Conservation (phyloP, 371 early-diverging fungal species). For the Dichotomocladium elegans region DNA sequence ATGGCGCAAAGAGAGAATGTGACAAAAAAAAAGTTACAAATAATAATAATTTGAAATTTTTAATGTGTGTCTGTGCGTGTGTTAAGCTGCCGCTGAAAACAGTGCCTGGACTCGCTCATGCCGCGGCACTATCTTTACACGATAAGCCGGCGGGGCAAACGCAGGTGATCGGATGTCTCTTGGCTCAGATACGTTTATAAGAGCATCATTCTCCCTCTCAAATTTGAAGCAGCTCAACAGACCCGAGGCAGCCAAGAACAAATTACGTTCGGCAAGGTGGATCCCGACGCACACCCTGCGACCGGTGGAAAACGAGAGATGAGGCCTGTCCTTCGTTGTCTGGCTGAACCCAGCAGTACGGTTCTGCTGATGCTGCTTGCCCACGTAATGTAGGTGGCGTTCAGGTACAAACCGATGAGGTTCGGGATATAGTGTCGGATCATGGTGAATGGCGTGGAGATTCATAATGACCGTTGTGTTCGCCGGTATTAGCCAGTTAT, state of each 20-base stretch:
- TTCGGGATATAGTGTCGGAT: constrained; percentile 24
- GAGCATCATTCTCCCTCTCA: constrained; percentile 12
- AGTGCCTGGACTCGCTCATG: constrained; percentile 14
- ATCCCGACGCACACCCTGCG: constrained; percentile 51
- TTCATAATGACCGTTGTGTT: constrained; percentile 45
- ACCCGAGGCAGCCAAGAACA: constrained; percentile 35
- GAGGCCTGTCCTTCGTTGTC: constrained; percentile 32
- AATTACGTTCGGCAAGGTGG: constrained; percentile 43
- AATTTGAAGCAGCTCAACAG: constrained; percentile 35
- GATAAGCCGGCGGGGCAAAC: constrained; percentile 20
- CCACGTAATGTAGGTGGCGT: constrained; percentile 34
- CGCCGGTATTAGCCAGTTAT: constrained; percentile 43
- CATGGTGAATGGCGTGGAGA: constrained; percentile 32
- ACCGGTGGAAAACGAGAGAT: constrained; percentile 43
- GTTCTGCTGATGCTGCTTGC: too few relatives aligned
- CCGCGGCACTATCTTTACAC: constrained; percentile 25
- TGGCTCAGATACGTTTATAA: constrained; percentile 15
- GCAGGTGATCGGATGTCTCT: constrained; percentile 24
- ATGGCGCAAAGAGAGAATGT: constrained; percentile 2
- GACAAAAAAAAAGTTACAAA: too few relatives aligned
- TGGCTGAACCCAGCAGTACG: constrained; percentile 13
- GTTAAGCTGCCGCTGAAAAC: too few relatives aligned
- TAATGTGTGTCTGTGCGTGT: too few relatives aligned
- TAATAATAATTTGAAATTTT: too few relatives aligned
- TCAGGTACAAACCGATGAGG: constrained; percentile 36